These are phyloP conservation scores for Tylopilus vinaceipallidus DNA, from an alignment of 768 basidiomycete genomes.

Conservation along the genomic window DNA sequence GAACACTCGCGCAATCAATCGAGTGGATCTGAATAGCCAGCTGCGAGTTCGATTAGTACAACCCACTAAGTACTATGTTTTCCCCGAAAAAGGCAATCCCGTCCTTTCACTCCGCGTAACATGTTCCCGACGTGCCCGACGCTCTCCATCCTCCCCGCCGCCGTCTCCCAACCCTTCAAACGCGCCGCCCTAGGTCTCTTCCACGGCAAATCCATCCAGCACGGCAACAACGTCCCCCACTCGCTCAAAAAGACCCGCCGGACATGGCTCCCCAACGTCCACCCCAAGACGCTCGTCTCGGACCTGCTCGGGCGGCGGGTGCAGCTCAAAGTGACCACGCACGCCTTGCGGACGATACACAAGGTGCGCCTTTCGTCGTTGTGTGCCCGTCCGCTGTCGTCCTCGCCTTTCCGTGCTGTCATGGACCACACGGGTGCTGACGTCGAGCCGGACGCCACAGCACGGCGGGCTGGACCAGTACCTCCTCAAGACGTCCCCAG, in stretches of 20 bases:
- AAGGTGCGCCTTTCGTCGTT: constrained; percentile 49
- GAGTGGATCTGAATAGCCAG: no score
- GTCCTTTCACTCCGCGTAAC: not conserved
- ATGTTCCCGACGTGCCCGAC: constrained; percentile 25
- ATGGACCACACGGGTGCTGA: no score
- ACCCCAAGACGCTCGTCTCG: constrained; percentile 70
- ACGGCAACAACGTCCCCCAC: constrained; percentile 88
- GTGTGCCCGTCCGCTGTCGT: no score
- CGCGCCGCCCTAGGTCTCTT: constrained; percentile 79
- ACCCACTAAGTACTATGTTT: no score
- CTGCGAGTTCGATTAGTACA: no score
- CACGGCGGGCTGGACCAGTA: constrained; percentile 74
- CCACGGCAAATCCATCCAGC: constrained; percentile 75
- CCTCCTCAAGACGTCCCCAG: constrained; percentile 46
- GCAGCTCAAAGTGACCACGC: constrained; percentile 68
- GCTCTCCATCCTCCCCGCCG: constrained; percentile 22
- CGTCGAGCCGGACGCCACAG: constrained; percentile 30
- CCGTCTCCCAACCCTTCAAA: constrained; percentile 71
- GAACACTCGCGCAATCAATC: no score
- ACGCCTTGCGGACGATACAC: constrained; percentile 78
- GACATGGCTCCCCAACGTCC: constrained; percentile 87
- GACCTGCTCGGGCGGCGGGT: constrained; percentile 58
- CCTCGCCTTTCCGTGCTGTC: not conserved
- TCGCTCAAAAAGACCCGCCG: constrained; percentile 86
- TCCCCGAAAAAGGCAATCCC: constrained; percentile 7